Percentiles rank a stretch among this genome's conserved stretches.
phyloP scores from a whole-genome alignment of 2,329 filamentous ascomycete genomes.

The Ascomycota sp. region DNA sequence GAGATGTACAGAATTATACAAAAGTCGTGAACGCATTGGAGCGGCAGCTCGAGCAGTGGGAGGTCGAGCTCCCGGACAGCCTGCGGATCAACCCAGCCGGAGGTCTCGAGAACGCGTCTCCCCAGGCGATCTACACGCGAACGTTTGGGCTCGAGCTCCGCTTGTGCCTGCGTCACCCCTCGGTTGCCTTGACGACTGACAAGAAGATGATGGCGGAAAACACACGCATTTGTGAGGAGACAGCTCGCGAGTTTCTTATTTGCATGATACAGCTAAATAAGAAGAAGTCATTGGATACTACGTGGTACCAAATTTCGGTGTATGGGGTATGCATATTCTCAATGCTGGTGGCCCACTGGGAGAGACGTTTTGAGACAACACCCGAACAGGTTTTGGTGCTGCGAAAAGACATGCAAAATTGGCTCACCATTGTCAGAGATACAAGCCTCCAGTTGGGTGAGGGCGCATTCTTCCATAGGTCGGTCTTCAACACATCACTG shows the following conservation, averaged over 20 bases:
- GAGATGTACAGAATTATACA: slow-evolving; percentile 39
- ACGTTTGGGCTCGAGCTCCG: slow-evolving; percentile 33
- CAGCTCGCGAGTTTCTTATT: slow-evolving; percentile 39
- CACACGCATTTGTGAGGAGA: slow-evolving; percentile 41
- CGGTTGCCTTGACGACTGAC: slow-evolving; percentile 32
- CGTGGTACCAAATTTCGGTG: slow-evolving; percentile 52
- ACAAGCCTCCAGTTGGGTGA: slow-evolving; percentile 44
- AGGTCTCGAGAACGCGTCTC: slow-evolving; percentile 18
- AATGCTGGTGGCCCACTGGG: slow-evolving; percentile 44
- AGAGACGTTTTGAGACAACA: slow-evolving; percentile 38
- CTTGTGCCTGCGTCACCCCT: slow-evolving; percentile 38
- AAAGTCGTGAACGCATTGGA: slow-evolving; percentile 42
- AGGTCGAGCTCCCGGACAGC: slow-evolving; percentile 38
- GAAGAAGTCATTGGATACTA: slow-evolving; percentile 50
- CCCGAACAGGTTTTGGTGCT: slow-evolving; percentile 35
- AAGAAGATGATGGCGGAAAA: slow-evolving; percentile 35
- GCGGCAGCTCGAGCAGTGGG: slow-evolving; percentile 37
- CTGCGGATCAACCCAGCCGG: slow-evolving; percentile 25
- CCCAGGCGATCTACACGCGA: slow-evolving; percentile 32
- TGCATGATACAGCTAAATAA: slow-evolving; percentile 35
- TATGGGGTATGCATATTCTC: slow-evolving; percentile 55
- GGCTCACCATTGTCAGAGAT: slow-evolving; percentile 45
- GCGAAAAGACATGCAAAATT: slow-evolving; percentile 43
- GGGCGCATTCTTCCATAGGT: slow-evolving; percentile 6
- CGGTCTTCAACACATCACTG: slow-evolving; percentile 2